Conservation (phyloP, 192 early-diverging fungal genomes). For the Coemansia sp. region DNA sequence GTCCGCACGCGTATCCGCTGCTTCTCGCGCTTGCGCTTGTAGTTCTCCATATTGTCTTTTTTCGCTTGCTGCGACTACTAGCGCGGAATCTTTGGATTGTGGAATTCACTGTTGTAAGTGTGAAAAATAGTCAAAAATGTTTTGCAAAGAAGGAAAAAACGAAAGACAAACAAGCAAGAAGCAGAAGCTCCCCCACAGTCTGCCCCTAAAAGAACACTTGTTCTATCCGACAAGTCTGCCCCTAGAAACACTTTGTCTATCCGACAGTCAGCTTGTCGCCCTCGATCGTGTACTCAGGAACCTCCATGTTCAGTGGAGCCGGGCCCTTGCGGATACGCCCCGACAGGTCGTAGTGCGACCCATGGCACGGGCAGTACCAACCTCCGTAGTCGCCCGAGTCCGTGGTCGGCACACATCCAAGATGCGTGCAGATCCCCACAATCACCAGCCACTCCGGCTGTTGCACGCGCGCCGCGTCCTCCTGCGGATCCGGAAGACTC, state of each 20-base stretch:
- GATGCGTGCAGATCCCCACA: slow-evolving; percentile 84
- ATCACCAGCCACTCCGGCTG: slow-evolving; percentile 97
- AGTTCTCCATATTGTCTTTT: slow-evolving; percentile 40
- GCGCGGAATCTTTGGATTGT: too few species aligned
- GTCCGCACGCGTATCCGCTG: slow-evolving; percentile 57
- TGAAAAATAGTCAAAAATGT: too few species aligned
- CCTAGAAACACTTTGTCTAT: slow-evolving; percentile 48
- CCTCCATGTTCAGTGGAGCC: slow-evolving; percentile 97
- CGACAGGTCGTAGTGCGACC: slow-evolving; percentile 98
- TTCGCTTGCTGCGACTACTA: too few species aligned
- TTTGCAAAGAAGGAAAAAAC: too few species aligned
- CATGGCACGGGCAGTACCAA: slow-evolving; percentile 99
- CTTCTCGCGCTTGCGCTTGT: slow-evolving; percentile 54
- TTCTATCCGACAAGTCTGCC: too few species aligned
- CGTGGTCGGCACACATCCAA: slow-evolving; percentile 97
- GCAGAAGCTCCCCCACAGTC: too few species aligned
- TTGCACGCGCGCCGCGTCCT: slow-evolving; percentile 85
- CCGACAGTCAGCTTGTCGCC: slow-evolving; percentile 87
- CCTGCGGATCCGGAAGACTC: slow-evolving; percentile 88
- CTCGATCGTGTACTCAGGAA: slow-evolving; percentile 76
- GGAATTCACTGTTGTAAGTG: too few species aligned
- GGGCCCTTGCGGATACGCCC: slow-evolving; percentile 98
- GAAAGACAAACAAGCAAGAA: neutral
- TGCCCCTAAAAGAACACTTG: too few species aligned
- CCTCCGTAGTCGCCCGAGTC: slow-evolving; percentile 98